These are phyloP conservation scores for Ascochyta rabiei DNA, from an alignment of 2,329 filamentous ascomycete genomes.

Conservation along the genomic window DNA sequence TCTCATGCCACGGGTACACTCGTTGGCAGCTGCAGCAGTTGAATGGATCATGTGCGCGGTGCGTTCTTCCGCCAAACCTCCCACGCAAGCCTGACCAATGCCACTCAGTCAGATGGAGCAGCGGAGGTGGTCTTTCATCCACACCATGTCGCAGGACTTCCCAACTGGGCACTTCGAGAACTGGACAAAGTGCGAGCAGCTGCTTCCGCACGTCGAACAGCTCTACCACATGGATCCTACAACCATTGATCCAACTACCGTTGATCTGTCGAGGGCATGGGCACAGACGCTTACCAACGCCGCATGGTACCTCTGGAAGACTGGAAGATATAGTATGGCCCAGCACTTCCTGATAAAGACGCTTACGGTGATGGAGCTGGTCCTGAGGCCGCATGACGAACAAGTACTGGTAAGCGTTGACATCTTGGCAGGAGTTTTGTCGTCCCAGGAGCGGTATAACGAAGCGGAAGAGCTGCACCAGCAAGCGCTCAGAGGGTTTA, in stretches of 20 bases:
- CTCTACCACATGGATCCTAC: slow-evolving; percentile 8
- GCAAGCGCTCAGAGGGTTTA: no score
- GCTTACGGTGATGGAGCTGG: slow-evolving; percentile 4
- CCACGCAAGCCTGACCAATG: slow-evolving; percentile 22
- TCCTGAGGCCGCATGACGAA: slow-evolving; percentile 8
- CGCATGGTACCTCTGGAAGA: slow-evolving; percentile 13
- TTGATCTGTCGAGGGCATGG: no score
- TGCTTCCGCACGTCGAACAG: slow-evolving; percentile 22
- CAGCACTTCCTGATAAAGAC: slow-evolving; percentile 13
- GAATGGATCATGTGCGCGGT: no score
- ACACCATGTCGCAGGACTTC: slow-evolving; percentile 18
- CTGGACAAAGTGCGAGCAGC: slow-evolving; percentile 20
- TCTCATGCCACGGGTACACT: no score
- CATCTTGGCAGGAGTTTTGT: no score
- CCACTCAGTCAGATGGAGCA: slow-evolving; percentile 5
- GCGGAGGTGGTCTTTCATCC: slow-evolving; percentile 16
- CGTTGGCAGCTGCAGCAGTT: no score
- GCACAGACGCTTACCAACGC: slow-evolving; percentile 18
- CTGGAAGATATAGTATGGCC: slow-evolving; percentile 13
- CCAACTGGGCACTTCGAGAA: slow-evolving; percentile 17
- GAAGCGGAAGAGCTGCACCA: no score
- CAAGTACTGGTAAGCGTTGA: neutral
- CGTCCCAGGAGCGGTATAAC: no score
- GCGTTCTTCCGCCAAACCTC: no score
- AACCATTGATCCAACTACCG: no score